These are phyloP conservation scores for Diutina pseudorugosa DNA, from an alignment of 1,139 yeast species.

Conservation along the genomic window DNA sequence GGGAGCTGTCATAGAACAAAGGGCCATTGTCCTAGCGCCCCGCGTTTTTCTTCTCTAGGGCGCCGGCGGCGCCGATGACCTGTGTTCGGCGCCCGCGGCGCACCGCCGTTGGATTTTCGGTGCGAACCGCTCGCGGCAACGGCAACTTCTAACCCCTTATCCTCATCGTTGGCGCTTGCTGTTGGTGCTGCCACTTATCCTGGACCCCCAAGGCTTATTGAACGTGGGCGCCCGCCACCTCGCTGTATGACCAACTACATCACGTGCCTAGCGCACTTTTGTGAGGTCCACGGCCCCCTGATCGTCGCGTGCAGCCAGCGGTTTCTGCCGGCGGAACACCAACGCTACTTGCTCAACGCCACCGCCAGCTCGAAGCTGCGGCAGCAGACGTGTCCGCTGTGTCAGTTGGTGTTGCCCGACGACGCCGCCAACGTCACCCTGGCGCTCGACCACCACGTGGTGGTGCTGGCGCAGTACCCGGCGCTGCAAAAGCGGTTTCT, in stretches of 20 bases:
- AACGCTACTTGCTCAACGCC: neutral
- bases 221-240: neutral
- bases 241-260: slow-evolving; percentile 14
- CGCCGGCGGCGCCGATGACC: no score
- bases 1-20: no score
- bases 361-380: slow-evolving; percentile 13
- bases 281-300: slow-evolving; percentile 81
- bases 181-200: neutral
- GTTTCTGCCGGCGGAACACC: slow-evolving; percentile 4
- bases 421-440: slow-evolving; percentile 20
- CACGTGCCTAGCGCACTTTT: slow-evolving; percentile 65
- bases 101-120: neutral
- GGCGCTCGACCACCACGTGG: slow-evolving; percentile 11
- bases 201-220: neutral
- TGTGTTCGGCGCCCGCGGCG: neutral
- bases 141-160: neutral
- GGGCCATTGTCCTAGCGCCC: no score
- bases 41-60: no score
- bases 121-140: neutral
- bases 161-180: no score
- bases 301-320: slow-evolving; percentile 62
- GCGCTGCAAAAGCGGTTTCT: slow-evolving; percentile 37
- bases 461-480: slow-evolving; percentile 53
- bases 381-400: slow-evolving; percentile 46
- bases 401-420: slow-evolving; percentile 23